These are phyloP conservation scores for Pachyrhizus erosus DNA, from an alignment of 306 rosid species.

Conservation along the genomic window DNA sequence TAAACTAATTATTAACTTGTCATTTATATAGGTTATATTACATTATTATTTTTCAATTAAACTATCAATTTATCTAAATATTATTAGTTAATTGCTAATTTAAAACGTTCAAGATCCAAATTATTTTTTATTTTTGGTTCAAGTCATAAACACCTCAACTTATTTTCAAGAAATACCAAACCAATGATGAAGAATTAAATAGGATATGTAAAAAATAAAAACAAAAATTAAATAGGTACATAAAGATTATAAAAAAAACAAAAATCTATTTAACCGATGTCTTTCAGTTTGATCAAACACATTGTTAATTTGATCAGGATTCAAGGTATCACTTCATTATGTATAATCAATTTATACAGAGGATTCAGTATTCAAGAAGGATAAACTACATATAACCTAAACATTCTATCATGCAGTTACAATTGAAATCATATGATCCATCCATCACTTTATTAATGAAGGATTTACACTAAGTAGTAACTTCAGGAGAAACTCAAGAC, in stretches of 20 bases:
- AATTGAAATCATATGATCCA: constrained; percentile 20
- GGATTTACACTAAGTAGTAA: not conserved
- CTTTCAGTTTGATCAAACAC: not conserved
- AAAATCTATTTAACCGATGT: not conserved
- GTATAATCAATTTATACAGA: constrained; percentile 34
- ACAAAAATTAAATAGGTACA: not conserved
- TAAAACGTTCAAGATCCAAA: too few species aligned
- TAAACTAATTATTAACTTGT: too few species aligned
- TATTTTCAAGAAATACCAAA: not conserved
- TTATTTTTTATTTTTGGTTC: too few species aligned
- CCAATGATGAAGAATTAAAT: not conserved
- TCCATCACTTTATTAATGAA: not conserved
- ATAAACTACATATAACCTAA: not conserved
- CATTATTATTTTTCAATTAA: too few species aligned
- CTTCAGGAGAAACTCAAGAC: constrained; percentile 25
- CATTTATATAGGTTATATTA: too few species aligned
- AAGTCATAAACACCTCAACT: too few species aligned
- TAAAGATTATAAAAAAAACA: not conserved
- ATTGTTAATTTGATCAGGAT: not conserved
- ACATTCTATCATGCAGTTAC: constrained; percentile 27
- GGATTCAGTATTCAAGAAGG: constrained; percentile 21
- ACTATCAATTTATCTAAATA: too few species aligned
- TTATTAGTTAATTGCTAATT: too few species aligned
- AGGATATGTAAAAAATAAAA: too few species aligned
- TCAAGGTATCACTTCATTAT: constrained; percentile 19